phyloP scores from a whole-genome alignment of 2,329 filamentous ascomycete genomes.

The Sporothrix pallida region DNA sequence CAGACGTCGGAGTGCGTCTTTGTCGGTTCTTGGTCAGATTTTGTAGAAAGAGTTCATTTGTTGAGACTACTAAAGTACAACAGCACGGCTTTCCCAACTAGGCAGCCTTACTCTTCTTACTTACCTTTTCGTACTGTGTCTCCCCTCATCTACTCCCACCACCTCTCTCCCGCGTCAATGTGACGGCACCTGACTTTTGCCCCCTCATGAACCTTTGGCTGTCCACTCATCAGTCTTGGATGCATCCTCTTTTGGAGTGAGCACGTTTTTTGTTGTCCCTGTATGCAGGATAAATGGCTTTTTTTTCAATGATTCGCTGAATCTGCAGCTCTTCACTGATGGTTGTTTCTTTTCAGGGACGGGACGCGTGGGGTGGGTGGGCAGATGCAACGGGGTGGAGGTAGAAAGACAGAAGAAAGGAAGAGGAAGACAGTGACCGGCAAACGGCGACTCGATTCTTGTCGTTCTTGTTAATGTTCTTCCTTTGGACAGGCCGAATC shows the following conservation, averaged over 20 bases:
- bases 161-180: conserved; percentile 9
- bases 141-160: neutral
- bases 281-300: too few species aligned
- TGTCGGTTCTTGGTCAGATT: neutral
- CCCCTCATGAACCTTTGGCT: neutral
- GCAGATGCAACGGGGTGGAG: conserved; percentile 3
- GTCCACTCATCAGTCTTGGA: neutral
- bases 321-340: neutral
- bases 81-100: conserved; percentile 1
- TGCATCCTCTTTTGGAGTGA: conserved; percentile 11
- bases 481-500: neutral
- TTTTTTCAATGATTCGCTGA: too few species aligned
- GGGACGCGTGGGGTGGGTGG: conserved; percentile 17
- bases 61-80: too few species aligned
- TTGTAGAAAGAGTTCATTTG: neutral
- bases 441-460: too few species aligned
- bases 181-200: conserved; percentile 13
- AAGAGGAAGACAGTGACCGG: too few species aligned
- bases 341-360: neutral
- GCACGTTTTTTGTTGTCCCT: conserved; percentile 17
- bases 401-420: neutral
- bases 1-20: neutral
- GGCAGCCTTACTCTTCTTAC: neutral
- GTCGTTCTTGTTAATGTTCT: too few species aligned
- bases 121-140: neutral